phyloP scores from a whole-genome alignment of 169 alveolate genomes.

The Neospora caninum region DNA sequence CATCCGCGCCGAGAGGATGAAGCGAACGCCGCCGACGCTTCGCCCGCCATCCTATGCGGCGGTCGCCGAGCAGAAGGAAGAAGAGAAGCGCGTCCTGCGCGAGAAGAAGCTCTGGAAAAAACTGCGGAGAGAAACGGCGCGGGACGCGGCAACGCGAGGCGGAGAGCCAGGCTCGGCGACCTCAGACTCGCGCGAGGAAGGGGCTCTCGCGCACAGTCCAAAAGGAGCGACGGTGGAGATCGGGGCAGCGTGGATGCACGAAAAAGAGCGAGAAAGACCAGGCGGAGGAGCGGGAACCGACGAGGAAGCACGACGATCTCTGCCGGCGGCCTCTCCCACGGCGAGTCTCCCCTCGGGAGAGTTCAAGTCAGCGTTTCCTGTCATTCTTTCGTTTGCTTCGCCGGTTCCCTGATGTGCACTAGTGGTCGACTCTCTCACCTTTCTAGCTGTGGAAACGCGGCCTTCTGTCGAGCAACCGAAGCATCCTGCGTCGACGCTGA shows the following conservation, averaged over 20 bases:
- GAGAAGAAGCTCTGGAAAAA: neutral
- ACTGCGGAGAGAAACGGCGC: neutral
- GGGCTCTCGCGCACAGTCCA: neutral
- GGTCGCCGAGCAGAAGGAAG: neutral
- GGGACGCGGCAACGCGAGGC: neutral
- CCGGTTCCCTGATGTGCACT: no score
- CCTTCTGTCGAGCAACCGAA: no score
- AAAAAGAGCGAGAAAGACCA: neutral
- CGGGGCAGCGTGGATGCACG: neutral
- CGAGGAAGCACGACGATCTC: neutral
- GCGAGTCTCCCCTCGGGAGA: slow-evolving; percentile 26
- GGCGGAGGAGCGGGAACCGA: neutral
- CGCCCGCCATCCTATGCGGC: slow-evolving; percentile 33
- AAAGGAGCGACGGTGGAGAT: neutral
- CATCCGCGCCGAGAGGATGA: neutral
- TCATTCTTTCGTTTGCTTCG: no score
- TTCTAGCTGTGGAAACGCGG: no score
- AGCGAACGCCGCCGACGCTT: neutral
- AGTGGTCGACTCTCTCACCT: no score
- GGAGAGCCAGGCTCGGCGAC: neutral
- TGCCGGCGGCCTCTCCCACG: neutral
- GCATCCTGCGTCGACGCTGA: no score
- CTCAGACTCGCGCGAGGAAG: neutral
- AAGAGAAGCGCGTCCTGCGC: neutral
- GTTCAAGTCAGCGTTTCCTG: neutral